Percentiles rank a stretch among this genome's conserved stretches.
Conservation (phyloP, 495 filamentous ascomycete genomes). For the Aspergillus olivimuriae region DNA sequence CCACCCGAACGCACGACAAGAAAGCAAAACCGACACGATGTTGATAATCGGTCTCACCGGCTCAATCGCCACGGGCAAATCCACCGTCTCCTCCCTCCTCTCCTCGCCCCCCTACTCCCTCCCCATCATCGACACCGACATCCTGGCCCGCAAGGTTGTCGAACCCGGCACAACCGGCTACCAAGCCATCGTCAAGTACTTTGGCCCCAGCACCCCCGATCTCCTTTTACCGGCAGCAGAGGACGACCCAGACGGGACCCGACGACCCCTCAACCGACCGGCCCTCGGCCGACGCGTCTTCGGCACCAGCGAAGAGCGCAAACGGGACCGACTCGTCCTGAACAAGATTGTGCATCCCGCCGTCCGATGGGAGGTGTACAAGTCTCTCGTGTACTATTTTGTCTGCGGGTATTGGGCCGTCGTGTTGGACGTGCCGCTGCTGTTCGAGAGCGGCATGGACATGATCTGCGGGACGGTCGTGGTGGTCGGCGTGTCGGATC, state of each 20-base stretch:
- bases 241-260: conserved; percentile 27
- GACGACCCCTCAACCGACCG: conserved; percentile 72
- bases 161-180: conserved; percentile 82
- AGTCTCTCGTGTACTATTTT: conserved; percentile 57
- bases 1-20: background rate
- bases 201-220: conserved; percentile 74
- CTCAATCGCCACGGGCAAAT: conserved; percentile 97
- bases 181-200: conserved; percentile 69
- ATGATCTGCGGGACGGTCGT: conserved; percentile 71
- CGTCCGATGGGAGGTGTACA: conserved; percentile 71
- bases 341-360: conserved; percentile 92
- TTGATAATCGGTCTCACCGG: conserved; percentile 93
- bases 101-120: conserved; percentile 71
- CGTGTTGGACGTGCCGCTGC: conserved; percentile 85
- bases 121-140: conserved; percentile 92
- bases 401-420: conserved; percentile 73
- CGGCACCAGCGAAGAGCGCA: conserved; percentile 57
- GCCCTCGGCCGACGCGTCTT: conserved; percentile 83
- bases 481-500: conserved; percentile 74
- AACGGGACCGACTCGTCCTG: conserved; percentile 61
- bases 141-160: conserved; percentile 84
- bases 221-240: conserved; percentile 54
- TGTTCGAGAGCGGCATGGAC: conserved; percentile 85
- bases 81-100: conserved; percentile 83
- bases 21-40: conserved; percentile 46